A percentile compares a stretch with the other conserved stretches of the same genome.
Conservation (phyloP, 1,284 basidiomycete genomes). For the Gymnopus androsaceus region DNA sequence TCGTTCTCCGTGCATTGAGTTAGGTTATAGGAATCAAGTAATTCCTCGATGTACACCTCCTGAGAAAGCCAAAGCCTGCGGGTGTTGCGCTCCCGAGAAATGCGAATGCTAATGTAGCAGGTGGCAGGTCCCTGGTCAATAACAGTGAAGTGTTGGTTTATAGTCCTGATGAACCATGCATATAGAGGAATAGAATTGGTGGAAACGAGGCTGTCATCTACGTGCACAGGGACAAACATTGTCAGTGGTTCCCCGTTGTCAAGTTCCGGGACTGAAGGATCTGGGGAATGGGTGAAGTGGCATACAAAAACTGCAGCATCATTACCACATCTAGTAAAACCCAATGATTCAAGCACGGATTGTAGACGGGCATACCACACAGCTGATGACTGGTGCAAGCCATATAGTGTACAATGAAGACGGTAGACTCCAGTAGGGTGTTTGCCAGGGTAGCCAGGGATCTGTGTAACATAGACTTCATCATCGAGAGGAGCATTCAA, state of each 20-base stretch:
- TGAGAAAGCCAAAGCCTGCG: conserved; percentile 7
- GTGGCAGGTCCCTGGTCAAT: not conserved
- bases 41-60: conserved; percentile 2
- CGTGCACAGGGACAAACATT: not conserved
- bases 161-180: not conserved
- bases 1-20: too few relatives aligned
- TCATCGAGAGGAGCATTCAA: conserved; percentile 33
- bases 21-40: conserved; percentile 5
- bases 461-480: conserved; percentile 35
- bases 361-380: conserved; percentile 34
- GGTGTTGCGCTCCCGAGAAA: not conserved
- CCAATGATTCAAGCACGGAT: conserved; percentile 22
- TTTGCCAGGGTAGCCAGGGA: conserved; percentile 26
- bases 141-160: not conserved
- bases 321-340: conserved; percentile 23
- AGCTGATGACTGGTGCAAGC: conserved; percentile 38
- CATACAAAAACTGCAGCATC: conserved; percentile 25
- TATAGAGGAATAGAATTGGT: conserved; percentile 1
- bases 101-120: conserved; percentile 2
- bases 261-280: not conserved
- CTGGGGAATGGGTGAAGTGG: not conserved
- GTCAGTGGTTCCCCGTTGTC: not conserved
- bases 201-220: conserved; percentile 5
- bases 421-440: conserved; percentile 19
- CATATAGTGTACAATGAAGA: conserved; percentile 33